Conservation (phyloP, 306 rosid species). For the Mucuna pruriens region DNA sequence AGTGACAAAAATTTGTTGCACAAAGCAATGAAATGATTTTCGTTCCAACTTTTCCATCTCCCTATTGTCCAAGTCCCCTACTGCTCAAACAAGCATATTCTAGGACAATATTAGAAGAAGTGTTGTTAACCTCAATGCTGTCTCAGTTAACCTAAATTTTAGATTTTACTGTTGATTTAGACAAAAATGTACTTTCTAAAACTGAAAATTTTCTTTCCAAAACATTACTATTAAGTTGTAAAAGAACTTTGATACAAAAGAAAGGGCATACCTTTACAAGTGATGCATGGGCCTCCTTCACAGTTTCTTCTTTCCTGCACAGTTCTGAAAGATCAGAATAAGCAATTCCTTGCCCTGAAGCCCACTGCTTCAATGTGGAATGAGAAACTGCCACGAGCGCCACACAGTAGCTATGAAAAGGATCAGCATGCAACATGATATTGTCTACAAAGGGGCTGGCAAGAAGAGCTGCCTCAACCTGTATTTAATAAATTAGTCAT, state of each 20-base stretch:
- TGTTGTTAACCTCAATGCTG: slow-evolving; percentile 16
- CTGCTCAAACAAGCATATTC: not conserved
- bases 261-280: slow-evolving; percentile 65
- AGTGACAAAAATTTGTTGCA: not conserved
- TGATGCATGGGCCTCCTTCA: slow-evolving; percentile 72
- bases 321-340: slow-evolving; percentile 64
- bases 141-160: not conserved
- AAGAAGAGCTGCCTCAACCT: slow-evolving; percentile 90
- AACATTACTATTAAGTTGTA: slow-evolving; percentile 10
- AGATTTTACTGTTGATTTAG: slow-evolving; percentile 18
- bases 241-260: slow-evolving; percentile 21
- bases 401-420: slow-evolving; percentile 85
- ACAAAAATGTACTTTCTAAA: slow-evolving; percentile 22
- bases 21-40: slow-evolving; percentile 7
- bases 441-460: slow-evolving; percentile 79
- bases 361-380: slow-evolving; percentile 74
- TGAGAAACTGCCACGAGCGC: slow-evolving; percentile 87
- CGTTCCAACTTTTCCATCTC: slow-evolving; percentile 12
- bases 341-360: slow-evolving; percentile 70
- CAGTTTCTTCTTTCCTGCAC: slow-evolving; percentile 71
- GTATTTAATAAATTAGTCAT: slow-evolving; percentile 46
- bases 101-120: not conserved
- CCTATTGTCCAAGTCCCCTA: not conserved
- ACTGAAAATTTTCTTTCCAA: not conserved
- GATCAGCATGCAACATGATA: slow-evolving; percentile 91